A percentile compares a stretch with the other conserved stretches of the same genome.
phyloP scores from a whole-genome alignment of 345 rosid species.

The Syzygium oleosum region DNA sequence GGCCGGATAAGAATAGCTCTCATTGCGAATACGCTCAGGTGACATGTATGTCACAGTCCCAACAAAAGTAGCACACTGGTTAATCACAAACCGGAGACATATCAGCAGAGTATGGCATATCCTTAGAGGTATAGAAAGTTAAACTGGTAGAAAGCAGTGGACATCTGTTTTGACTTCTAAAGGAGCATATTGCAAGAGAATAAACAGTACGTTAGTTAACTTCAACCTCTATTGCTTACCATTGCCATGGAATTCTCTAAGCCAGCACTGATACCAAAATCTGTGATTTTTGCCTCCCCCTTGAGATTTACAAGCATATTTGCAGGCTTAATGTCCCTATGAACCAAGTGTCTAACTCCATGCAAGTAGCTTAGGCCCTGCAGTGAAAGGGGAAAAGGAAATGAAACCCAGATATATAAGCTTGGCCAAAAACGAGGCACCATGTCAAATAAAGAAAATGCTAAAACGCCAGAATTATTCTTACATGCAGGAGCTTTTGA shows the following conservation, averaged over 20 bases:
- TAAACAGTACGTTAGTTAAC: not conserved
- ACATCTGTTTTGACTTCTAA: not conserved
- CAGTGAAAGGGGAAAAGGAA: slow-evolving; percentile 2
- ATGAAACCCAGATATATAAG: slow-evolving; percentile 1
- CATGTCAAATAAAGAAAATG: slow-evolving; percentile 1
- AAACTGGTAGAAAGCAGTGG: not conserved
- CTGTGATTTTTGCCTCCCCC: slow-evolving; percentile 94
- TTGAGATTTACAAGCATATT: slow-evolving; percentile 88
- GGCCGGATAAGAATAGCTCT: slow-evolving; percentile 85
- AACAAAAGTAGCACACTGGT: slow-evolving; percentile 93
- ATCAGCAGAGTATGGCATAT: slow-evolving; percentile 12
- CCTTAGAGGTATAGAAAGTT: not conserved
- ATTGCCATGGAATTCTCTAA: slow-evolving; percentile 92
- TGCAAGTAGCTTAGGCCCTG: slow-evolving; percentile 88
- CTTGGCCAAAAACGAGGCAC: slow-evolving; percentile 4
- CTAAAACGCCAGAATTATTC: not conserved
- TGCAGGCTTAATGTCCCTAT: slow-evolving; percentile 97
- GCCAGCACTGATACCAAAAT: slow-evolving; percentile 97
- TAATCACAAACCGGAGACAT: slow-evolving; percentile 9
- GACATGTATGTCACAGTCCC: slow-evolving; percentile 99
- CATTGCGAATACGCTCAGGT: slow-evolving; percentile 84
- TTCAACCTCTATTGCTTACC: slow-evolving; percentile 36
- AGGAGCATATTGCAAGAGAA: not conserved
- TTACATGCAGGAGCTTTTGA: slow-evolving; percentile 75
- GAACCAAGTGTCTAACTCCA: slow-evolving; percentile 84